These are phyloP conservation scores for Acorus calamus DNA, from an alignment of 106 monocot genomes.

Conservation along the genomic window DNA sequence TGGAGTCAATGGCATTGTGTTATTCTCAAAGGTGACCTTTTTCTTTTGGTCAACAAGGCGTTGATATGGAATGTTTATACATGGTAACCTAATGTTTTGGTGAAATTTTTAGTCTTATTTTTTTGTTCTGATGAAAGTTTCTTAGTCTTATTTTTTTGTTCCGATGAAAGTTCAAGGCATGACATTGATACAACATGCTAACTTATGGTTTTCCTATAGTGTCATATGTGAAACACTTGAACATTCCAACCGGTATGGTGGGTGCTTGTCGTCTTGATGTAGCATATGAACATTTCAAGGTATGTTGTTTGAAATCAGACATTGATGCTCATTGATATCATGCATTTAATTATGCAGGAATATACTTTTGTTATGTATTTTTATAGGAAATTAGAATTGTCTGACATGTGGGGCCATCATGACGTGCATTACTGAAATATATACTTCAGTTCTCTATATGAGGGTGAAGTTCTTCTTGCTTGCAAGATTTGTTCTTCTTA, in stretches of 20 bases:
- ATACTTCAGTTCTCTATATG: no score
- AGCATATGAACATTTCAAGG: slow-evolving; percentile 93
- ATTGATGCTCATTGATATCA: background rate
- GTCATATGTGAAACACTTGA: slow-evolving; percentile 68
- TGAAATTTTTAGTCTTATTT: background rate
- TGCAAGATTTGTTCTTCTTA: no score
- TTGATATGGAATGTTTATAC: no score
- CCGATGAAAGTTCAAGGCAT: background rate
- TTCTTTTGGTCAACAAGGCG: no score
- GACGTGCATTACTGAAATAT: background rate
- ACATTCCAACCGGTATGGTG: slow-evolving; percentile 82
- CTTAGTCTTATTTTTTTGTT: no score
- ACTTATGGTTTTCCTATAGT: slow-evolving; percentile 26
- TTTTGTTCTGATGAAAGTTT: no score
- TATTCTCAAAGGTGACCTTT: no score
- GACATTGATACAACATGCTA: slow-evolving; percentile 2
- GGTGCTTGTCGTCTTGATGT: slow-evolving; percentile 95
- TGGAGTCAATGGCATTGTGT: no score
- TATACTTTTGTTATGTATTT: background rate
- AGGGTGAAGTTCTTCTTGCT: no score
- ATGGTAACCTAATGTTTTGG: no score
- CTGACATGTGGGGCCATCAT: background rate
- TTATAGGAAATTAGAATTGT: background rate
- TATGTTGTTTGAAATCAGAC: slow-evolving; percentile 9
- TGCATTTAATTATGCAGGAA: background rate